phyloP scores from a whole-genome alignment of 2,329 filamentous ascomycete genomes.

The Chaetomiaceae sp. region DNA sequence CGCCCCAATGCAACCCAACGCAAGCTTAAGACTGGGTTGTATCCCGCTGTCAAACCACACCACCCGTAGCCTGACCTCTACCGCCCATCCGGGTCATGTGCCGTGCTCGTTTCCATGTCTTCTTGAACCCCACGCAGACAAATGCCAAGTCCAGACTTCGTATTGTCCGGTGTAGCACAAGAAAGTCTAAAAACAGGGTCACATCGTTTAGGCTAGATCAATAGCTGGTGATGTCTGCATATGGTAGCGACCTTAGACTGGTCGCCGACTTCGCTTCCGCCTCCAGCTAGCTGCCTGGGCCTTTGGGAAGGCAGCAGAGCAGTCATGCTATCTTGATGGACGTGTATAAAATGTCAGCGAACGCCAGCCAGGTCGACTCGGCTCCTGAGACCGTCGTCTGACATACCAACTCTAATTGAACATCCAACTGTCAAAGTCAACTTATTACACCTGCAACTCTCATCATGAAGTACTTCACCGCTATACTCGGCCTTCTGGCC shows the following conservation, averaged over 20 bases:
- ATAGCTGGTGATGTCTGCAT: not conserved
- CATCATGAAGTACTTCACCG: slow-evolving; percentile 17
- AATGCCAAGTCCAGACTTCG: slow-evolving; percentile 12
- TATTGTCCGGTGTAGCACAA: slow-evolving; percentile 7
- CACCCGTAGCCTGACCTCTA: not conserved
- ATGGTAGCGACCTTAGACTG: not conserved
- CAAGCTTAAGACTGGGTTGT: not conserved
- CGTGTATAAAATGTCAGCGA: not conserved
- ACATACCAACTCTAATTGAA: not conserved
- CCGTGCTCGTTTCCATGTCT: not conserved
- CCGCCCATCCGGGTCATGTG: slow-evolving; percentile 9
- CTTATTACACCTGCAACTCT: not conserved
- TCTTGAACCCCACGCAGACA: not conserved
- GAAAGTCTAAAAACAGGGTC: not conserved
- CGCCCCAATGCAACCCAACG: not conserved
- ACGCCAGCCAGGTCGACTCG: not conserved
- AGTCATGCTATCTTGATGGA: not conserved
- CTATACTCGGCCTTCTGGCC: slow-evolving; percentile 14
- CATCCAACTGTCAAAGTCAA: not conserved
- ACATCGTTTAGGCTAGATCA: not conserved
- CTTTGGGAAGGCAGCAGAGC: too few species aligned
- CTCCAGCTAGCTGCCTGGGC: not conserved
- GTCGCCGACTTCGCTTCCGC: not conserved
- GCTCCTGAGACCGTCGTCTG: not conserved
- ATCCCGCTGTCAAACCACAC: slow-evolving; percentile 6